Base-by-base conservation (phyloP, 192 early-diverging fungal genomes). In the Diversispora epigaea region DNA sequence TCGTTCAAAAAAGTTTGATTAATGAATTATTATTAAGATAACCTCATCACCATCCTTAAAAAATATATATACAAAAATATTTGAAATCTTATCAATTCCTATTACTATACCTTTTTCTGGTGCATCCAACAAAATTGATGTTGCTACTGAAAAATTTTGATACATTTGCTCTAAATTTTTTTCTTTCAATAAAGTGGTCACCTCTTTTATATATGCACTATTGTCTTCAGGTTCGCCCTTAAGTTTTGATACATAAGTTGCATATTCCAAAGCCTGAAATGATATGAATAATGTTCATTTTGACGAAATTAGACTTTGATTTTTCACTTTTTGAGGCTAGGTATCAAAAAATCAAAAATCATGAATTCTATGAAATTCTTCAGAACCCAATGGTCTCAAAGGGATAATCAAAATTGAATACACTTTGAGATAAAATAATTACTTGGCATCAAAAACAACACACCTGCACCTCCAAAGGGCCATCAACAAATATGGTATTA, bases 211-310 rank as follows among this genome's bases (percentile, higher is more conserved):
- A 50, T 84, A 80, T 82, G 84, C 58, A 71, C 65, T 54, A 64
- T 82, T 79, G 60, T 78, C 73, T 70, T 88, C 77, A 17, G 79
- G 65, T 75, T 82, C 84, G 67, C 85, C 85, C 15, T 85, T 86
- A 62, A 88, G 82, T 39, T 77, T 79, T 70, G 84, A 84, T 78
- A 94, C 85, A 64, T 90, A 89, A 58, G 83, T 79, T 47, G 91
- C 91, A 63, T 94, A 86, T 78, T 94, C 91, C 50, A 81, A 75
- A 68, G 89, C 84, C 90, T 95, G 76, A 55, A 19, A 55, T 47
- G 47, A 22, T 32, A 32, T 32, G 25, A 32, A 32, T 1, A 32
- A 21, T n/a, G 14, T 61, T 19, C 32, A 25, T 61, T 19, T 61
- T 25, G 21, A 32, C 7, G 58, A 14, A 25, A n/a, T 61, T 14